Evolutionary conservation across 495 filamentous ascomycete genomes (phyloP), one percentile per base, ranked within the genome.

Genomic region (Penicillium coprophilum): DNA sequence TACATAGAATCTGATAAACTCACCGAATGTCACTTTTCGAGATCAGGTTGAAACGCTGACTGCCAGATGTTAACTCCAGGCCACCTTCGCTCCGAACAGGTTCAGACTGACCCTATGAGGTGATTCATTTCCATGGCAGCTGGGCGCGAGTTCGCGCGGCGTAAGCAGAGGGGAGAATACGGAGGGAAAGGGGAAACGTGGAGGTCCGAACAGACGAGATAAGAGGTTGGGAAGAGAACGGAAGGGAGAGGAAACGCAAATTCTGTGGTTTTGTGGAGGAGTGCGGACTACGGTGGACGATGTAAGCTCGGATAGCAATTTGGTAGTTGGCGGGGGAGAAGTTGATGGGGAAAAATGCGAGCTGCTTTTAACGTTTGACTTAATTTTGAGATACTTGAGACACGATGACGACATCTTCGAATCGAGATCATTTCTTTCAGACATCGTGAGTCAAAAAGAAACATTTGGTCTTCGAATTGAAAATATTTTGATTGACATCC

Each of bases 11-110:
- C 63, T 55, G 19, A 43, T 21, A 21, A 31, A 71, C 85, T 58
- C 77, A 95, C 89, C 91, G 89, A 74, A 99, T 97, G 73, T 97
- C 91, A 72, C 92, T 95, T 75, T 90, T 95, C 19, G 95, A 97
- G 74, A 99, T 92, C 72, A 99, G 68, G 71, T 79, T 75, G 68
- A 80, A 78, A 59, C 75, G 71, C 70, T 77, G 75, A 71, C 76
- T 78, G 70, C 69, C 61, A 70, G 64, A 64, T 74, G 75, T 80
- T 75, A 78, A 70, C 70, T 73, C 67, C 67, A 68, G 67, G 63
- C 67, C 58, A 69, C 69, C 70, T 65, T 66, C 59, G 59, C 62
- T 71, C 63, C 68, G 60, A 63, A 63, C 64, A 64, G 58, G 58
- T 65, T 61, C 59, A 64, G 52, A 76, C 77, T 76, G 65, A 80